A percentile compares a stretch with the other conserved stretches of the same genome.
phyloP scores from a whole-genome alignment of 495 filamentous ascomycete genomes.

The Tuber indicum region DNA sequence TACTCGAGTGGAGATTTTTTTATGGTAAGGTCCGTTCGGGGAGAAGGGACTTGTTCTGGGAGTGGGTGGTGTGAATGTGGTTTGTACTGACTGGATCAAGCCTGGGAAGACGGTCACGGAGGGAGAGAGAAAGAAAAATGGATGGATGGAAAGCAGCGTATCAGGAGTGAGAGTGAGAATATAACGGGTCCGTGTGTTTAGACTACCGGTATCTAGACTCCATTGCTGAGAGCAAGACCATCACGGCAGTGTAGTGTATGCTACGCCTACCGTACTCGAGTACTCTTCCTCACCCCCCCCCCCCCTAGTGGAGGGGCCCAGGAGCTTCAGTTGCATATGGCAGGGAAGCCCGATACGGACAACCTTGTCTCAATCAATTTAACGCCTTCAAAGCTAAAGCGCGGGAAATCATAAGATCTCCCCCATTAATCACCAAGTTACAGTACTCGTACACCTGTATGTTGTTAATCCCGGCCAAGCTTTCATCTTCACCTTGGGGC shows the following conservation, averaged over 20 bases:
- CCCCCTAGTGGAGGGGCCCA: not conserved
- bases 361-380: not conserved
- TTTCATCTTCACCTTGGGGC: not conserved
- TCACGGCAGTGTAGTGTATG: too few species aligned
- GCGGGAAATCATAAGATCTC: not conserved
- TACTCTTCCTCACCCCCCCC: not conserved
- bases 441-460: too few species aligned
- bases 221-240: not conserved
- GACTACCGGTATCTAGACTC: not conserved
- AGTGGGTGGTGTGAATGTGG: slow-evolving; percentile 1
- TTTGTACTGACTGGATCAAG: not conserved
- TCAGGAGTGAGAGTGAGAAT: not conserved
- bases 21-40: not conserved
- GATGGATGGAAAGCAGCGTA: not conserved
- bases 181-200: not conserved
- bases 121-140: not conserved
- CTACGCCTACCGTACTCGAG: too few species aligned
- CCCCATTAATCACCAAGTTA: not conserved
- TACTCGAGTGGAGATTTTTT: too few species aligned
- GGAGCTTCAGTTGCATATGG: not conserved
- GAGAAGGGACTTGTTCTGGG: not conserved
- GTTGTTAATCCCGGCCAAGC: not conserved
- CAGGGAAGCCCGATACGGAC: not conserved
- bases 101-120: not conserved
- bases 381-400: not conserved